Conservation (phyloP, 2,329 filamentous ascomycete species). For the Botrytis galanthina region DNA sequence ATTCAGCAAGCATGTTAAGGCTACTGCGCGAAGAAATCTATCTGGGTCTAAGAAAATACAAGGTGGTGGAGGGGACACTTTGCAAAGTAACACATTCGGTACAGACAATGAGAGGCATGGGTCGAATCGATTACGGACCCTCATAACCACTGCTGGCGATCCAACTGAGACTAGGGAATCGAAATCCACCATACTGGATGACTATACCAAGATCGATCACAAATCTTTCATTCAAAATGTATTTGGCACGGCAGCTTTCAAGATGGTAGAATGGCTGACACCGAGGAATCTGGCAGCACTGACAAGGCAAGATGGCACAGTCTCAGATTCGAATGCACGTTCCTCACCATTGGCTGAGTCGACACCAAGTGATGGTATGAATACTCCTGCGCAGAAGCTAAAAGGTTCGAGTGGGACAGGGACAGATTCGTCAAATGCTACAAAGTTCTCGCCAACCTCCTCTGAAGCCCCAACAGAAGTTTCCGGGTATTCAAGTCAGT, state of each 20-base stretch:
- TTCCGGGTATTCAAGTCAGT: not conserved
- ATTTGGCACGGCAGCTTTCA: slow-evolving; percentile 64
- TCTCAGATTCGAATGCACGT: not conserved
- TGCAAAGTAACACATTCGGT: not conserved
- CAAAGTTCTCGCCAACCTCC: not conserved
- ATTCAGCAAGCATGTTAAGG: slow-evolving; percentile 11
- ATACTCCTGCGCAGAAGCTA: slow-evolving; percentile 13
- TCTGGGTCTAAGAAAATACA: slow-evolving; percentile 3
- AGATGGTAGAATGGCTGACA: slow-evolving; percentile 70
- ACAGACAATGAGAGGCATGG: not conserved
- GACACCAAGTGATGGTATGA: slow-evolving; percentile 1
- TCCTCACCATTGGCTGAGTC: not conserved
- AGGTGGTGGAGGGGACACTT: not conserved
- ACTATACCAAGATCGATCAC: slow-evolving; percentile 49
- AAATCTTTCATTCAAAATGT: slow-evolving; percentile 64
- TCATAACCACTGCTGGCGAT: not conserved
- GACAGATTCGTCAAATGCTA: not conserved
- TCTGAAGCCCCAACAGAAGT: not conserved
- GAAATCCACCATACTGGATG: slow-evolving; percentile 23
- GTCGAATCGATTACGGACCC: not conserved
- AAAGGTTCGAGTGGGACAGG: not conserved
- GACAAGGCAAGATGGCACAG: slow-evolving; percentile 22
- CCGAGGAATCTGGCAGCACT: slow-evolving; percentile 44
- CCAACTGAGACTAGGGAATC: not conserved
- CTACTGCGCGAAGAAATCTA: slow-evolving; percentile 9